These are phyloP conservation scores for Hanseniaspora mollemarum DNA, from an alignment of 805 yeast genomes.

Conservation along the genomic window DNA sequence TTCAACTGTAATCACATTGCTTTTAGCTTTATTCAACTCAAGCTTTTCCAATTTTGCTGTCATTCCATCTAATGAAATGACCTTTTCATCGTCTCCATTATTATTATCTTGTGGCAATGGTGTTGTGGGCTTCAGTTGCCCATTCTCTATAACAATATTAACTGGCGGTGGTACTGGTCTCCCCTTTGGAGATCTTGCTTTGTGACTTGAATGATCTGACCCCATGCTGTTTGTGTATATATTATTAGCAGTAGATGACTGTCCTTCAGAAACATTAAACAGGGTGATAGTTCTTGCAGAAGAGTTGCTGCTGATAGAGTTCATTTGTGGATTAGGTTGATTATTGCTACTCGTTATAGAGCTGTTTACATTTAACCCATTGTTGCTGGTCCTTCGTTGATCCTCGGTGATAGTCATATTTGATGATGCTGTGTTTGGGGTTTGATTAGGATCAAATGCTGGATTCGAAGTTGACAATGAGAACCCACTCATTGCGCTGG, in stretches of 20 bases:
- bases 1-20: not conserved
- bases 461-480: not conserved
- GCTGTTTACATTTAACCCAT: not conserved
- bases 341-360: not conserved
- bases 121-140: conserved; percentile 5
- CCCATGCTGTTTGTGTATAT: not conserved
- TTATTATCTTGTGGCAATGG: conserved; percentile 10
- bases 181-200: conserved; percentile 12
- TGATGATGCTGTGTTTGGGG: conserved; percentile 9
- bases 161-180: conserved; percentile 17
- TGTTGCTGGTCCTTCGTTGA: not conserved
- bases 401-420: conserved; percentile 4
- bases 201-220: not conserved
- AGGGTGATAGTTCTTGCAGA: conserved; percentile 11
- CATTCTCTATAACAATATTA: conserved; percentile 8
- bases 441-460: not conserved
- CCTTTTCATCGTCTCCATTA: conserved; percentile 11
- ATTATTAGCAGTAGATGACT: not conserved
- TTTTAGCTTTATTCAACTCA: not conserved
- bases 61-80: conserved; percentile 7
- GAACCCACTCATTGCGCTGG: not conserved
- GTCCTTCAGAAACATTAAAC: not conserved
- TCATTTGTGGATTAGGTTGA: not conserved
- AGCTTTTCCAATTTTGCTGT: conserved; percentile 8
- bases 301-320: conserved; percentile 2